A percentile compares a stretch with the other conserved stretches of the same genome.
Evolutionary conservation across 1,284 basidiomycete species (phyloP).

Genomic region (Papiliotrema terrestris): DNA sequence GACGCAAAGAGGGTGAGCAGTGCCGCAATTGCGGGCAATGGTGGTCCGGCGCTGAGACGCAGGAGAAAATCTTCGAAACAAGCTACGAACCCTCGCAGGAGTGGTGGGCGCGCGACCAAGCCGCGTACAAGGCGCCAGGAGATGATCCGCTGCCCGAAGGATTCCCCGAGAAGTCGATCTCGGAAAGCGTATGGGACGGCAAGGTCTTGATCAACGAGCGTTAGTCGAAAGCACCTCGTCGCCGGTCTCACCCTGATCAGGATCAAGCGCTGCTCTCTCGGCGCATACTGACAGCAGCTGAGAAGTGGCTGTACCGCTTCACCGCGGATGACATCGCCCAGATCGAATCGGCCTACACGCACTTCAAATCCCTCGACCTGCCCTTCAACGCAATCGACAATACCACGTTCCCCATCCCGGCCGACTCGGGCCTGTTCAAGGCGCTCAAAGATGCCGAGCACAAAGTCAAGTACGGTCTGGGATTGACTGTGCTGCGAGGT

Average conservation of each 20-base stretch:
- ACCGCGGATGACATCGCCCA: constrained; percentile 15
- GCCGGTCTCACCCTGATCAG: not conserved
- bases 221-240: constrained; percentile 4
- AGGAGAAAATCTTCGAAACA: constrained; percentile 17
- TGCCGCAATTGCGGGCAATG: no score
- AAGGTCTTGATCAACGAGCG: constrained; percentile 23
- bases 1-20: constrained; percentile 12
- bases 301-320: constrained; percentile 24
- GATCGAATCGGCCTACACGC: constrained; percentile 18
- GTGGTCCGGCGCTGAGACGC: not conserved
- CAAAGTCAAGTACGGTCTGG: constrained; percentile 23
- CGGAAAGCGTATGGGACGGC: constrained; percentile 23
- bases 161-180: constrained; percentile 15
- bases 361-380: constrained; percentile 19
- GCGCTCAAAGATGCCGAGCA: constrained; percentile 8
- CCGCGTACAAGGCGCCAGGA: constrained; percentile 12
- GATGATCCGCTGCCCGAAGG: constrained; percentile 21
- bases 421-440: constrained; percentile 11
- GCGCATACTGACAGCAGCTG: constrained; percentile 10
- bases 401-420: constrained; percentile 21
- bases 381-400: constrained; percentile 15
- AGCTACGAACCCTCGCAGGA: constrained; percentile 19
- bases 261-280: not conserved
- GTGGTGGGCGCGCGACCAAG: constrained; percentile 23
- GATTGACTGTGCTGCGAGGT: constrained; percentile 23